Conservation (phyloP, 2,329 filamentous ascomycete genomes). For the Pseudogymnoascus sp. region DNA sequence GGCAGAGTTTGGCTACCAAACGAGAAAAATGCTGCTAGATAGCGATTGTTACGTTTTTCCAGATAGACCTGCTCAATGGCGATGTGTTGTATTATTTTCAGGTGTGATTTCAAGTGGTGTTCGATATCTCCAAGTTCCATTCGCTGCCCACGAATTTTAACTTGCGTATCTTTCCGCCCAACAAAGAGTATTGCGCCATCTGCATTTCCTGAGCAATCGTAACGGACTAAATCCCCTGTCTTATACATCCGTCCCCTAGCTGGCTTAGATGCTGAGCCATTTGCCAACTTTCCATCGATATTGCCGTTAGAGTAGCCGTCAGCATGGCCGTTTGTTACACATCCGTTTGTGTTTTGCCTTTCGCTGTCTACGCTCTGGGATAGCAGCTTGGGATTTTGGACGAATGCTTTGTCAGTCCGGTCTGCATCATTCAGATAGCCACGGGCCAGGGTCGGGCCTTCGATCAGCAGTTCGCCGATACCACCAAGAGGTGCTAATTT, state of each 20-base stretch:
- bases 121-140: slow-evolving; percentile 21
- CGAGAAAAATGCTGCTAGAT: not conserved
- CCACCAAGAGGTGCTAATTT: not conserved
- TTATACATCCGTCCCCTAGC: slow-evolving; percentile 36
- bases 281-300: not conserved
- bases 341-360: not conserved
- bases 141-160: slow-evolving; percentile 38
- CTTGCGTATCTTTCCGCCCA: slow-evolving; percentile 54
- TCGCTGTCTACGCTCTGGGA: not conserved
- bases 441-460: slow-evolving; percentile 48
- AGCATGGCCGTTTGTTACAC: not conserved
- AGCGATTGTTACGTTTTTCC: not conserved
- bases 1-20: not conserved
- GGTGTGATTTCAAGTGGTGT: not conserved
- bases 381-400: slow-evolving; percentile 26
- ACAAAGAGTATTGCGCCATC: slow-evolving; percentile 47
- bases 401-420: slow-evolving; percentile 50
- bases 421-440: slow-evolving; percentile 50
- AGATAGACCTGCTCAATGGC: not conserved
- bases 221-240: slow-evolving; percentile 50
- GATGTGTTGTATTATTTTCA: not conserved
- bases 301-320: not conserved
- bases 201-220: slow-evolving; percentile 35
- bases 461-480: slow-evolving; percentile 6
- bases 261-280: not conserved